Base-by-base conservation (phyloP, 1,139 yeast species). In the Diutina ranongensis region DNA sequence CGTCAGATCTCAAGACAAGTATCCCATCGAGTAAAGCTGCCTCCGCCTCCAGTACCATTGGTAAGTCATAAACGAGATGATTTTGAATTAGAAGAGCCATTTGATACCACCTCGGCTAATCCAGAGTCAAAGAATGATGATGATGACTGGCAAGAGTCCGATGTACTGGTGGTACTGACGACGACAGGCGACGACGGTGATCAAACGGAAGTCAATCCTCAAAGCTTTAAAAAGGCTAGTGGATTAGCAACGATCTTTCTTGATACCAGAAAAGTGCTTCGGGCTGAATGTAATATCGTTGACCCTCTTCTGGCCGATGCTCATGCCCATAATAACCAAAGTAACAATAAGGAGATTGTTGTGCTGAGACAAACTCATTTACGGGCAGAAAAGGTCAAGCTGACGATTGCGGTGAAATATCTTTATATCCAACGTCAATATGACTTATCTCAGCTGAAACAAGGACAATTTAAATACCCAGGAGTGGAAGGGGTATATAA, bases 401-500 rank as follows among this genome's bases (percentile, higher is more conserved):
- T 74, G 5, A 68, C 71, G 60, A 50, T 80, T 10, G 76, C 73
- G 28, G 57, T 74, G 36, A 74, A 77, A 52, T 80, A 79, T 54
- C 60, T 70, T 35, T 65, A 68, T 46, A 54, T 80, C 15, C 75
- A 67, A 48, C 62, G 74, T 45, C 56, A 62, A 1, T 65, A 65
- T 49, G 61, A 55, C 25, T 49, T 45, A 38, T 38, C 45, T 13
- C 35, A 41, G 10, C 46, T 35, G 10, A 61, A 57, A 20, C 53
- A 50, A 44, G 57, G 53, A 46, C 49, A 12, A 49, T 53, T 16
- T 12, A 16, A 52, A 52, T 71, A 69, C 48, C 68, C 69, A 0
- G 70, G 76, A 0, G 74, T 82, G 1, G 87, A 80, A 50, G 85
- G 83, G 1, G 74, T 76, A 2, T 87, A 82, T 62, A 87, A 87